Conservation (phyloP, 306 rosid species). For the Canavalia ensiformis region DNA sequence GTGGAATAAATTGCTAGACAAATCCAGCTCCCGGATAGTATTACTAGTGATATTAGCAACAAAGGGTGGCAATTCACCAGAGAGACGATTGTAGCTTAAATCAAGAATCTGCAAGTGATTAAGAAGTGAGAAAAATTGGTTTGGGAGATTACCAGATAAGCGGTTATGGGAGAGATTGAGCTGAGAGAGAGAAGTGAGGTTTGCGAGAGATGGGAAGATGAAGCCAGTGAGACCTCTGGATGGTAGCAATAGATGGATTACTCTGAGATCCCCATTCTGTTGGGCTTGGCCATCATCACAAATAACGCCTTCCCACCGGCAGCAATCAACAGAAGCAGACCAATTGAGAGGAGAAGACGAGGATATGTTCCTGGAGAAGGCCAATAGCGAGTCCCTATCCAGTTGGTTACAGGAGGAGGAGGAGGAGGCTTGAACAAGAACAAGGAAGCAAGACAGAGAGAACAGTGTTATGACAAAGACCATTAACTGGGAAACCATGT, state of each 20-base stretch:
- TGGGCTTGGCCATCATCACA: constrained; percentile 38
- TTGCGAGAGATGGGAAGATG: constrained; percentile 52
- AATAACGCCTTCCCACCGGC: constrained; percentile 71
- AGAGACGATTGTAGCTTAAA: constrained; percentile 62
- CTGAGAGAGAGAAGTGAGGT: constrained; percentile 58
- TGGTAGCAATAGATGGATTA: constrained; percentile 56
- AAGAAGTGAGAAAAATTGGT: constrained; percentile 53
- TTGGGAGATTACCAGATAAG: constrained; percentile 59
- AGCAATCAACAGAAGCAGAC: constrained; percentile 71
- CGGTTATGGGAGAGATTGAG: constrained; percentile 71
- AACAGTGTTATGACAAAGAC: constrained; percentile 13
- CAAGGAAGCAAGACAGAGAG: constrained; percentile 35
- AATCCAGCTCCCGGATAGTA: constrained; percentile 54
- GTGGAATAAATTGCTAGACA: constrained; percentile 72
- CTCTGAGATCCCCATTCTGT: constrained; percentile 46
- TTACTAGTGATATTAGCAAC: not conserved
- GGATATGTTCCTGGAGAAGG: constrained; percentile 47
- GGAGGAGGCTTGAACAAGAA: constrained; percentile 49
- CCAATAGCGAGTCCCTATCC: constrained; percentile 63
- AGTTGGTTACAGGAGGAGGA: constrained; percentile 59
- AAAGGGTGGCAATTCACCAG: constrained; percentile 54
- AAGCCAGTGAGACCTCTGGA: constrained; percentile 59
- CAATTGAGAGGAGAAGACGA: constrained; percentile 60
- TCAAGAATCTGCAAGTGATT: constrained; percentile 59
- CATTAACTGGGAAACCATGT: constrained; percentile 33